A percentile compares a stretch with the other conserved stretches of the same genome.
Conservation (phyloP, 768 basidiomycete species). For the Phanerochaete carnosa region DNA sequence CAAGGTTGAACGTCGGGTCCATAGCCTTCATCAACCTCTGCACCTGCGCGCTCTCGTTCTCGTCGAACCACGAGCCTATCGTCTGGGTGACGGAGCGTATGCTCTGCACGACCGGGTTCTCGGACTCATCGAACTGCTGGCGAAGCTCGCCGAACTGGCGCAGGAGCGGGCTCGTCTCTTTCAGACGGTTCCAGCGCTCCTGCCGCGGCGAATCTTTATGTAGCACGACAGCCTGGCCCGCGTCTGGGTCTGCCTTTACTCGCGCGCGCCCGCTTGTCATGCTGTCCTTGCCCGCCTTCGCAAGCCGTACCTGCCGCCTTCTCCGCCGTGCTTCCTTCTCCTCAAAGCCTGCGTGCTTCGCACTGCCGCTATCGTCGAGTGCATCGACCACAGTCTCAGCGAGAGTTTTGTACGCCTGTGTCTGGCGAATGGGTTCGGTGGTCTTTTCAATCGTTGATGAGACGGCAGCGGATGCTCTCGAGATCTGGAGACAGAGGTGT, state of each 20-base stretch:
- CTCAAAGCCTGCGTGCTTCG: slow-evolving; percentile 94
- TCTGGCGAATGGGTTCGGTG: slow-evolving; percentile 97
- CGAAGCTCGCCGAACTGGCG: slow-evolving; percentile 55
- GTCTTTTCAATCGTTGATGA: slow-evolving; percentile 83
- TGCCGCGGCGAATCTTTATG: slow-evolving; percentile 79
- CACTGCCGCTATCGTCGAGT: slow-evolving; percentile 88
- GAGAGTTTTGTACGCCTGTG: slow-evolving; percentile 88
- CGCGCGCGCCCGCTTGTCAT: slow-evolving; percentile 48
- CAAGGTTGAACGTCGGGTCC: slow-evolving; percentile 85
- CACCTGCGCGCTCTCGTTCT: slow-evolving; percentile 98
- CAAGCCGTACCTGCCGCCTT: slow-evolving; percentile 75
- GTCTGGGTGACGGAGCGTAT: slow-evolving; percentile 81
- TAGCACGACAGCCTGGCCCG: slow-evolving; percentile 80
- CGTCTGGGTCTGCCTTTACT: slow-evolving; percentile 79
- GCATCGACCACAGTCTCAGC: slow-evolving; percentile 89
- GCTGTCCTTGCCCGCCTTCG: slow-evolving; percentile 74
- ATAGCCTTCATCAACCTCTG: slow-evolving; percentile 81
- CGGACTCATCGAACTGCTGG: slow-evolving; percentile 85
- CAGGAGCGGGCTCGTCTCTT: slow-evolving; percentile 77
- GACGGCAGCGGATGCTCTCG: slow-evolving; percentile 80
- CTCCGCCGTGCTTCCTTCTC: slow-evolving; percentile 88
- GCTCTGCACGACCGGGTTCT: slow-evolving; percentile 81
- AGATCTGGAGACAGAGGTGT: slow-evolving; percentile 51
- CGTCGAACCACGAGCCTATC: slow-evolving; percentile 90
- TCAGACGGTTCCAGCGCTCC: slow-evolving; percentile 77